phyloP scores from a whole-genome alignment of 495 filamentous ascomycete species.

The Sordaria brevicollis region DNA sequence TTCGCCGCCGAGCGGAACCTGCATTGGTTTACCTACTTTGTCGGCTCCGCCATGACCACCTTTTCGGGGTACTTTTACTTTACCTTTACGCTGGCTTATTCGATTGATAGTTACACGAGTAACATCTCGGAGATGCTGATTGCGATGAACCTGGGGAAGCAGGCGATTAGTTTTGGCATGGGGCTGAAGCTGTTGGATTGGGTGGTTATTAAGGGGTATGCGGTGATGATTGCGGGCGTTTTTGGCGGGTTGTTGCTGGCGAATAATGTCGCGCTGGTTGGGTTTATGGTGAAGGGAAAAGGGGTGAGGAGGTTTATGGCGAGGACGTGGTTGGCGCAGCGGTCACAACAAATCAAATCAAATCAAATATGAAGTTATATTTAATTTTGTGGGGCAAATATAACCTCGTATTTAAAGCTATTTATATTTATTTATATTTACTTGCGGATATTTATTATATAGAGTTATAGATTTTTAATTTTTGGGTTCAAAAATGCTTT shows the following conservation, averaged over 20 bases:
- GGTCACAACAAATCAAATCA: too few relatives aligned
- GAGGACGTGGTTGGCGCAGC: conserved; percentile 45
- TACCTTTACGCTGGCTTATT: conserved; percentile 49
- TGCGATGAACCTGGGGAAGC: conserved; percentile 59
- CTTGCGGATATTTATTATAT: too few relatives aligned
- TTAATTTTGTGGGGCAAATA: too few relatives aligned
- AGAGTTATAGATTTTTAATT: too few relatives aligned
- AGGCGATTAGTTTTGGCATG: conserved; percentile 53
- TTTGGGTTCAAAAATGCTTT: too few relatives aligned
- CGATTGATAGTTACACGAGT: conserved; percentile 47
- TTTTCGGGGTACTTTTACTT: conserved; percentile 49
- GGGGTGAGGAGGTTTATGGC: conserved; percentile 40
- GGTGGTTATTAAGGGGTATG: conserved; percentile 47
- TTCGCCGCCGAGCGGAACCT: conserved; percentile 41
- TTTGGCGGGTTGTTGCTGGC: conserved; percentile 43
- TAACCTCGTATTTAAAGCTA: too few relatives aligned
- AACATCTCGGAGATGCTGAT: conserved; percentile 56
- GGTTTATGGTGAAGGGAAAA: conserved; percentile 51
- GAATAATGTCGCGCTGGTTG: conserved; percentile 45
- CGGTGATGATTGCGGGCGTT: conserved; percentile 46
- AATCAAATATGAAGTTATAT: too few relatives aligned
- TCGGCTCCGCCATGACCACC: conserved; percentile 42
- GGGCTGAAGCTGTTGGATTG: conserved; percentile 48
- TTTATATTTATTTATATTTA: too few relatives aligned
- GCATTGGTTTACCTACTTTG: conserved; percentile 48